Evolutionary conservation across 768 basidiomycete genomes (phyloP).

Genomic region (Rhizopogon rudus): DNA sequence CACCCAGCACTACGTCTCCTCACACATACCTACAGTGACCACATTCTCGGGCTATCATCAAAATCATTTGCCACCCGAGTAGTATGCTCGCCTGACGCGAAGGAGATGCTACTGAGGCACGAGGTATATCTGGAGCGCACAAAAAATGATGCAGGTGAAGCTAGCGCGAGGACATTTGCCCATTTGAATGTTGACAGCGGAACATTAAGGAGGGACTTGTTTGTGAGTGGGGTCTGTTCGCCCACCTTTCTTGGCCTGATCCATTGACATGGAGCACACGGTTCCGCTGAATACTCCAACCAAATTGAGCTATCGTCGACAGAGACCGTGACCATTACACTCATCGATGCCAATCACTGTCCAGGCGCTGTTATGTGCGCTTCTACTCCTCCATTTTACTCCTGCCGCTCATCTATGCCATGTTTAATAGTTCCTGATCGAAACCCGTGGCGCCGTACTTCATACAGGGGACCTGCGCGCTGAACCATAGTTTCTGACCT

Average conservation of each 20-base stretch:
- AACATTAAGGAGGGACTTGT: conserved; percentile 55
- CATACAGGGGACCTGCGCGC: conserved; percentile 94
- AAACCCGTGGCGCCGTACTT: conserved; percentile 67
- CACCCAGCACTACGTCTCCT: conserved; percentile 59
- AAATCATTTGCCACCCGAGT: conserved; percentile 70
- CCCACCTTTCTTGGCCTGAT: background rate
- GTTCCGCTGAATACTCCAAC: conserved; percentile 65
- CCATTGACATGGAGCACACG: conserved; percentile 36
- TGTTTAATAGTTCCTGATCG: conserved; percentile 67
- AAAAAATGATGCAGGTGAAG: conserved; percentile 9
- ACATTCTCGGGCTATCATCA: conserved; percentile 71
- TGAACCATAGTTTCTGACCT: conserved; percentile 75
- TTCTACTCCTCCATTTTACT: background rate
- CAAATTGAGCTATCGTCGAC: conserved; percentile 44
- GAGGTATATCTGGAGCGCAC: conserved; percentile 67
- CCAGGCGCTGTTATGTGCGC: conserved; percentile 89
- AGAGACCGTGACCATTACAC: conserved; percentile 65
- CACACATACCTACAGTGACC: conserved; percentile 88
- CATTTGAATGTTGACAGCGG: conserved; percentile 64
- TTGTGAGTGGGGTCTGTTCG: conserved; percentile 36
- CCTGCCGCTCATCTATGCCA: background rate
- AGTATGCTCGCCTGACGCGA: conserved; percentile 79
- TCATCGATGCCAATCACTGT: conserved; percentile 91
- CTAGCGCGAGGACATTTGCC: conserved; percentile 46
- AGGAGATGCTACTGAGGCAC: conserved; percentile 77